Evolutionary conservation across 805 yeast species (phyloP).

Genomic region (Cyberlindnera bimundalis): DNA sequence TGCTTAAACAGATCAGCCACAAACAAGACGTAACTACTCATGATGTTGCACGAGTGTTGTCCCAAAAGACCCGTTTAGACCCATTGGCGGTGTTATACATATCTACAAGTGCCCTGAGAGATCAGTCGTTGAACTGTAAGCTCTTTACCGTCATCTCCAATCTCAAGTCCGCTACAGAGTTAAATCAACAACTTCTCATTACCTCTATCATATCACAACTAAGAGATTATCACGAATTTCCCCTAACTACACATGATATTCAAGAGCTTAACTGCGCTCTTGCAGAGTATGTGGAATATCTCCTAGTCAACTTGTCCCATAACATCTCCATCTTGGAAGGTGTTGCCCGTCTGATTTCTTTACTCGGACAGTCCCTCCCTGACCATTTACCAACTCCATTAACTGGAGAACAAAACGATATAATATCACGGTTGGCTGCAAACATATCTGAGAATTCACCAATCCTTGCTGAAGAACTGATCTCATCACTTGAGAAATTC

Average conservation of each 20-base stretch:
- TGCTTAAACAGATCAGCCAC: slow-evolving; percentile 25
- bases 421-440: slow-evolving; percentile 11
- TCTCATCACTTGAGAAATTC: slow-evolving; percentile 9
- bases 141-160: slow-evolving; percentile 13
- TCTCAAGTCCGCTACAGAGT: slow-evolving; percentile 11
- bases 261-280: slow-evolving; percentile 13
- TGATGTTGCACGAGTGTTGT: slow-evolving; percentile 14
- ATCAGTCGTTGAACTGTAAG: slow-evolving; percentile 11
- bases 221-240: slow-evolving; percentile 10
- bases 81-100: slow-evolving; percentile 24
- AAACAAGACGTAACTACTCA: slow-evolving; percentile 18
- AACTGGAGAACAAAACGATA: slow-evolving; percentile 9
- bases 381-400: slow-evolving; percentile 9
- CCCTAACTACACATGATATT: slow-evolving; percentile 19
- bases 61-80: slow-evolving; percentile 11
- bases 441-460: slow-evolving; percentile 8
- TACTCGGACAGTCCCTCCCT: slow-evolving; percentile 14
- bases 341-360: slow-evolving; percentile 12
- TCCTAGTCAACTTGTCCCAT: slow-evolving; percentile 5
- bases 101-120: slow-evolving; percentile 13
- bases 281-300: slow-evolving; percentile 11
- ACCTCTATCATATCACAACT: slow-evolving; percentile 16
- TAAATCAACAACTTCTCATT: slow-evolving; percentile 22
- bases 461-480: slow-evolving; percentile 13
- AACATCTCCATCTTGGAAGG: slow-evolving; percentile 8